Base-by-base conservation (phyloP, 345 rosid species). In the Salix purpurea region DNA sequence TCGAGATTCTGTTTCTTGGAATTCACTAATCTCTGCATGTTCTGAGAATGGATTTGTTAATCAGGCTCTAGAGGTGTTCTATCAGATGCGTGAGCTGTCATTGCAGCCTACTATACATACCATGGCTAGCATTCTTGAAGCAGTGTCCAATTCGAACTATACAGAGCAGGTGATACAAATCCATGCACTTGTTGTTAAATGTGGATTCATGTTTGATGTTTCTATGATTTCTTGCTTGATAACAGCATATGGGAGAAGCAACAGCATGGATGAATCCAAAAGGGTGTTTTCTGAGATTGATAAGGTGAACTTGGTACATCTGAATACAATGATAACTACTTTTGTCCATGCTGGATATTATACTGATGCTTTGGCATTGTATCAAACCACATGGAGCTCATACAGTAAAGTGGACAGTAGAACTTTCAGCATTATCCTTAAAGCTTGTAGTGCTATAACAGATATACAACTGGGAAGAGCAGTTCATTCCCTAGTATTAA, bases 1-100 rank as follows among this genome's bases (percentile, higher is more conserved):
- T 71, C 76, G 64, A 21, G 89, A 86, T 78, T 76, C 79, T 76
- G 77, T 84, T 74, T 86, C 85, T 12, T 86, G 87, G 89, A 86
- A 86, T 78, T 82, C 84, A 12, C 66, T 84, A 68, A 80, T 84
- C 72, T 80, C 85, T 36, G 89, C 81, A 16, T 86, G 79, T 82
- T 82, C 72, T 60, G 83, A 76, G 44, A 84, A 77, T 80, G 82
- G 86, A 36, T 80, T 72, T 58, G 10, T 76, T 75, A 42, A 48
- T 71, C 79, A 74, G 67, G 82, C 85, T 73, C 61, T 84, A 68
- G 73, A 67, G 64, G 61, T 76, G 44, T 82, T 82, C 77, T 82
- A 76, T 65, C 64, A 56, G 15, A 84, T 84, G 85, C 78, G 72
- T 65, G 39, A 50, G 37, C 37, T 10, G 19, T 68, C 44, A 21